Evolutionary conservation across 306 rosid species (phyloP).

Genomic region (Corylus americana): DNA sequence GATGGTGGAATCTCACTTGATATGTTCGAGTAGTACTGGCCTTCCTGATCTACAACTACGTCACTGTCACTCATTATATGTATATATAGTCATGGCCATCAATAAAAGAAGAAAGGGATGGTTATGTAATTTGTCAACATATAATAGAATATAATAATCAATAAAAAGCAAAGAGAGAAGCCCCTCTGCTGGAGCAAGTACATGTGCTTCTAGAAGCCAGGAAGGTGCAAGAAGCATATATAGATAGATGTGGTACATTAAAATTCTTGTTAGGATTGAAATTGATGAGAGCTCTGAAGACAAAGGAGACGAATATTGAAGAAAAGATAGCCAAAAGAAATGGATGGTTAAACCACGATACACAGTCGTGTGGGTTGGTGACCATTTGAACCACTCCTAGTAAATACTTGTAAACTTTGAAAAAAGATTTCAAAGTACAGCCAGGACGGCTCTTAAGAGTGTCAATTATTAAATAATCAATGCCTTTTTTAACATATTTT

Average conservation of each 20-base stretch:
- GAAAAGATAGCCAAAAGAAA: slow-evolving; percentile 26
- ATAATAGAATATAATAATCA: background rate
- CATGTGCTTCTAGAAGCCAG: slow-evolving; percentile 52
- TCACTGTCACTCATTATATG: too few relatives aligned
- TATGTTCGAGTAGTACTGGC: too few relatives aligned
- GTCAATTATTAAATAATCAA: background rate
- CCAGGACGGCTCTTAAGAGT: background rate
- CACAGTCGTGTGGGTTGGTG: slow-evolving; percentile 66
- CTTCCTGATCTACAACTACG: too few relatives aligned
- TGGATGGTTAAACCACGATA: background rate
- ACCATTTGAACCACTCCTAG: slow-evolving; percentile 72
- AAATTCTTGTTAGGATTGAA: slow-evolving; percentile 78
- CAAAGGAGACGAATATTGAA: slow-evolving; percentile 19
- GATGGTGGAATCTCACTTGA: too few relatives aligned
- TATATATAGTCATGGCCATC: background rate
- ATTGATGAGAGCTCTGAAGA: slow-evolving; percentile 36
- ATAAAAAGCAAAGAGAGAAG: background rate
- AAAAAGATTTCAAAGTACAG: background rate
- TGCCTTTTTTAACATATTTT: background rate
- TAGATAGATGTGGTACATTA: slow-evolving; percentile 17
- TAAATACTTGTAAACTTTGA: slow-evolving; percentile 32
- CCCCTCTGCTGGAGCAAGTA: background rate
- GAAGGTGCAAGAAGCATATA: slow-evolving; percentile 8
- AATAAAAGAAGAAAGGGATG: background rate
- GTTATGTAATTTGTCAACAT: background rate